Base-by-base conservation (phyloP, 305 asterid genomes). In the Caryopteris hybrid region DNA sequence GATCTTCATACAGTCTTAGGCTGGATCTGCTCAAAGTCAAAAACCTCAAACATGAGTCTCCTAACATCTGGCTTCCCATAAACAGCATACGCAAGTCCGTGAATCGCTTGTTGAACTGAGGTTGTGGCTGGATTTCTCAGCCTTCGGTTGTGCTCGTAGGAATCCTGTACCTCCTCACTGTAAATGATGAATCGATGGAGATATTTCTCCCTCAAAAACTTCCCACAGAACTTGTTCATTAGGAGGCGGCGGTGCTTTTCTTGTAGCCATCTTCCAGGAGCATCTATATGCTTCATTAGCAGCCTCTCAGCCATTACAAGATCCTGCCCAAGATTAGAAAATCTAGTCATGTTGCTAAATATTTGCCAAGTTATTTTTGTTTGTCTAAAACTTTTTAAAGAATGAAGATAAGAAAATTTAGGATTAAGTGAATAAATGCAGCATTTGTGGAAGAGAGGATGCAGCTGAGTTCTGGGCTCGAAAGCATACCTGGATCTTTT, bases 141-240 rank as follows among this genome's bases (percentile, higher is more conserved):
- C 87, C 97, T 82, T 10, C 99, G 83, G 22, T 95, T 95, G 65
- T 91, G 95, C 70, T 95, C 99, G 48, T 74, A 95, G 3, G 92
- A 78, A 38, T 95, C 99, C 61, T 89, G 93, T 14, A 91, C 95
- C 68, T 91, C 83, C 6, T 91, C 96, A 4, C 97, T 94, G 80
- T 87, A 94, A 10, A 91, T 87, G 73, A 94, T 86, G 81, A 66
- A 83, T n/a, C 85, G 85, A 17, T 91, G 99, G 10, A 91, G 95
- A 79, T 81, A 76, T 61, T 89, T 94, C 81, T 86, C 99, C 70
- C 99, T 78, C 79, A 94, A 78, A 70, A 81, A 91, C 80, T 64
- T 94, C 29, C 98, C 99, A 2, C 99, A 94, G 73, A 89, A 91
- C 80, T 94, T 94, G 88, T 94, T 94, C 99, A 94, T 91, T 41